A percentile compares a stretch with the other conserved stretches of the same genome.
Conservation (phyloP, 805 yeast species). For the Candida hispaniensis region DNA sequence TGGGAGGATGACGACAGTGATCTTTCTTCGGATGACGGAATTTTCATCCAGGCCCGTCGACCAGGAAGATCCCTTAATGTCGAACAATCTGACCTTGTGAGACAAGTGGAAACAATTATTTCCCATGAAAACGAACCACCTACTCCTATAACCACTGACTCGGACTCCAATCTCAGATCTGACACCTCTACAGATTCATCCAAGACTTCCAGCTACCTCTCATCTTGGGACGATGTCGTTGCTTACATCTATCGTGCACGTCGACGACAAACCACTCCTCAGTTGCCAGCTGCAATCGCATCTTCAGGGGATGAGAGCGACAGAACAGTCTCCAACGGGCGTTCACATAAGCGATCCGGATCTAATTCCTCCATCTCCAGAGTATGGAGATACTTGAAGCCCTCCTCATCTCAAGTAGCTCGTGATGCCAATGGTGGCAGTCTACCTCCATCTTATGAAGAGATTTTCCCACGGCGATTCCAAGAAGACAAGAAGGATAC, state of each 20-base stretch:
- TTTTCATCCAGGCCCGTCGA: constrained; percentile 8
- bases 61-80: neutral
- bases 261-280: constrained; percentile 1
- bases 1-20: constrained; percentile 12
- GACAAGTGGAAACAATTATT: constrained; percentile 2
- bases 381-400: constrained; percentile 12
- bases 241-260: constrained; percentile 13
- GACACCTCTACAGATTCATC: constrained; percentile 11
- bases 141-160: constrained; percentile 1
- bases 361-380: constrained; percentile 15
- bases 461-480: constrained; percentile 19
- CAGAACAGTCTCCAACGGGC: constrained; percentile 7
- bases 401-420: constrained; percentile 9
- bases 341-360: too few relatives aligned
- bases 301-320: constrained; percentile 13
- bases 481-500: constrained; percentile 5
- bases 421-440: constrained; percentile 12
- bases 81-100: neutral
- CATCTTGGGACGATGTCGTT: constrained; percentile 14
- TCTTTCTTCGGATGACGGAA: constrained; percentile 3
- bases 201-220: constrained; percentile 9
- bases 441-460: constrained; percentile 24
- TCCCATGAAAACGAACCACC: constrained; percentile 8
- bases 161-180: constrained; percentile 5
- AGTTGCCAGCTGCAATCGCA: constrained; percentile 13